Evolutionary conservation across 228 moss, liverwort and hornwort species (phyloP), one percentile per base, ranked within the genome.

Genomic region (Sphagnum magellanicum): DNA sequence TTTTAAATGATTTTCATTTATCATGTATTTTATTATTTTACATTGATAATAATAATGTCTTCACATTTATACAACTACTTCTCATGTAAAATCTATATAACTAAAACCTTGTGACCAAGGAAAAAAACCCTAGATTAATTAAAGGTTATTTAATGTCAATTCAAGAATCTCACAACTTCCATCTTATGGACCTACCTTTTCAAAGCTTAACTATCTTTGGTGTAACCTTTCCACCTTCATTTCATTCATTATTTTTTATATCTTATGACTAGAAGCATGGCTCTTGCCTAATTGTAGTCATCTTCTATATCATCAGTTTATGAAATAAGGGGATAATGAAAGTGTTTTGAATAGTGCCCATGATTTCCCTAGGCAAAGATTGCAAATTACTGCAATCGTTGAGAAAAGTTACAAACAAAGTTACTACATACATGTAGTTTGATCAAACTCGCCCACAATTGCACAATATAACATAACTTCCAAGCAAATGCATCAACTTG

Each of bases 201-300:
- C 32, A 32, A 32, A 32, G 32, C 32, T 32, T 32, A 32, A 32
- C 0, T 32, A 32, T 3, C 32, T 3, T 32, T 32, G 32, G 32
- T 32, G 32, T 32, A 32, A 32, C 32, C 32, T 3, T 32, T 32
- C 32, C 32, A 32, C 32, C 32, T 32, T 32, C 32, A n/a, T n/a
- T n/a, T n/a, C n/a, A 32, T 32, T 32, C 32, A 3, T 32, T 32
- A 32, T 3, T 32, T 32, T 32, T 32, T 2, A 32, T 32, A 71
- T 98, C 94, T 58, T 94, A 98, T 0, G 94, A 91, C 11, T 90
- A 92, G 60, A 91, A 95, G 92, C 92, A 92, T 46, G 83, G 88
- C 70, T 95, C 95, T 16, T 90, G 90, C 59, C 90, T 95, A 92
- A 95, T 97, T 51, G 92, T 89, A 8, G 94, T 94, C 47, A 94